A percentile compares a stretch with the other conserved stretches of the same genome.
These are phyloP conservation scores for Cladosporium sphaerospermum DNA, from an alignment of 2,329 filamentous ascomycete genomes.

Conservation along the genomic window DNA sequence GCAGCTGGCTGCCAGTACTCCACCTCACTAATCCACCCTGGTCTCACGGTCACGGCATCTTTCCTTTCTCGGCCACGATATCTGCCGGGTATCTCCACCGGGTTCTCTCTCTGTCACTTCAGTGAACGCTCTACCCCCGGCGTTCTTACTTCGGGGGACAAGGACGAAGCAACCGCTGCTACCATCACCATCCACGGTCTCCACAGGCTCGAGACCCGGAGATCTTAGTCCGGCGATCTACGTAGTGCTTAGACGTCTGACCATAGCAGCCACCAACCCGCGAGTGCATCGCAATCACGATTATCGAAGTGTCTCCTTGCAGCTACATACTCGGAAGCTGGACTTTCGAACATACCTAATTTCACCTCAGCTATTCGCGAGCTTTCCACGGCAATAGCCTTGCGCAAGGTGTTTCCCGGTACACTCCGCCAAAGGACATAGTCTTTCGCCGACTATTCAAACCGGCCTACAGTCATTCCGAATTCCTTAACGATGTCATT, in stretches of 20 bases:
- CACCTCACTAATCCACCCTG: slow-evolving; percentile 9
- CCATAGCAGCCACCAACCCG: background rate
- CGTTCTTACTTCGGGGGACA: too few species aligned
- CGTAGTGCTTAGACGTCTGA: background rate
- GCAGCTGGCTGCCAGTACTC: slow-evolving; percentile 10
- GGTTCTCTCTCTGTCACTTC: too few species aligned
- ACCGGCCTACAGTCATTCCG: too few species aligned
- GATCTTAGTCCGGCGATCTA: background rate
- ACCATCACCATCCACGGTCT: background rate
- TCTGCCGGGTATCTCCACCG: background rate
- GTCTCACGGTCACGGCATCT: background rate
- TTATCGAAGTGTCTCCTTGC: too few species aligned
- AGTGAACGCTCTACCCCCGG: too few species aligned
- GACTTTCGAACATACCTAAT: background rate
- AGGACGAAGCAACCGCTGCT: too few species aligned
- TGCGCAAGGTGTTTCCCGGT: too few species aligned
- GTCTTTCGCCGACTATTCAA: too few species aligned
- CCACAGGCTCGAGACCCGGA: background rate
- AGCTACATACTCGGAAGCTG: background rate
- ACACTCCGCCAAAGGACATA: too few species aligned
- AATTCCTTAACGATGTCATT: background rate
- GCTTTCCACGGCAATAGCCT: too few species aligned
- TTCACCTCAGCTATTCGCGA: too few species aligned
- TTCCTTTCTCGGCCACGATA: background rate
- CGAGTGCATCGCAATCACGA: too few species aligned